A percentile compares a stretch with the other conserved stretches of the same genome.
Evolutionary conservation across 352 stramenopile species (phyloP).

Genomic region (Globisporangium okanoganense): DNA sequence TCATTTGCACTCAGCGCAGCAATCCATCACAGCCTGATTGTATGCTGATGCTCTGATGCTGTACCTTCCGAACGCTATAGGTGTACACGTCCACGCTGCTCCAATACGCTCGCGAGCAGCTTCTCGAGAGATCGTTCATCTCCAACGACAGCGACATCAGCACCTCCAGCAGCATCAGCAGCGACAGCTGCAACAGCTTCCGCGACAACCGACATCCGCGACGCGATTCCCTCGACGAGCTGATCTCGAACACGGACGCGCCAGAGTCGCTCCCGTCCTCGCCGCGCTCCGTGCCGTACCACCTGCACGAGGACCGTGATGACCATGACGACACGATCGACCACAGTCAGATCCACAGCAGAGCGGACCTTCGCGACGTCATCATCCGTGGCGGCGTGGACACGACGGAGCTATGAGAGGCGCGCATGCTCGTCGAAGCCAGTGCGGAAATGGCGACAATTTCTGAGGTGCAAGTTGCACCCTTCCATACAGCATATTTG

Average conservation of each 20-base stretch:
- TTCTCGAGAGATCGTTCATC: constrained; percentile 23
- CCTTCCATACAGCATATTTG: neutral
- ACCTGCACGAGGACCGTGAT: neutral
- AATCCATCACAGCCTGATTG: neutral
- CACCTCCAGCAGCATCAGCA: constrained; percentile 4
- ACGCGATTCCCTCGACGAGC: neutral
- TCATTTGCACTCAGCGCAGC: neutral
- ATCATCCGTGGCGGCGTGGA: neutral
- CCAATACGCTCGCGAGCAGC: constrained; percentile 26
- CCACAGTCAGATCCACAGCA: neutral
- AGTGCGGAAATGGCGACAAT: neutral
- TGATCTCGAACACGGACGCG: neutral
- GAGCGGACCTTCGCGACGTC: neutral
- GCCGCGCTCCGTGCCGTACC: constrained; percentile 1
- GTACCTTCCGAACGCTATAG: neutral
- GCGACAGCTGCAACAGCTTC: constrained; percentile 7
- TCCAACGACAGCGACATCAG: constrained; percentile 4
- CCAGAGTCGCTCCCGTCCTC: neutral
- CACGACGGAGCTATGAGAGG: constrained; percentile 5
- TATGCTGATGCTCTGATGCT: neutral
- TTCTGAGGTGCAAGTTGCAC: neutral
- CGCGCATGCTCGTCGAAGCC: neutral
- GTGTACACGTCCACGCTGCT: constrained; percentile 32
- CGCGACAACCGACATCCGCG: neutral
- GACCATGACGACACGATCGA: neutral